Evolutionary conservation across 2,329 filamentous ascomycete genomes (phyloP).

Genomic region (Exophiala lecanii-corni): DNA sequence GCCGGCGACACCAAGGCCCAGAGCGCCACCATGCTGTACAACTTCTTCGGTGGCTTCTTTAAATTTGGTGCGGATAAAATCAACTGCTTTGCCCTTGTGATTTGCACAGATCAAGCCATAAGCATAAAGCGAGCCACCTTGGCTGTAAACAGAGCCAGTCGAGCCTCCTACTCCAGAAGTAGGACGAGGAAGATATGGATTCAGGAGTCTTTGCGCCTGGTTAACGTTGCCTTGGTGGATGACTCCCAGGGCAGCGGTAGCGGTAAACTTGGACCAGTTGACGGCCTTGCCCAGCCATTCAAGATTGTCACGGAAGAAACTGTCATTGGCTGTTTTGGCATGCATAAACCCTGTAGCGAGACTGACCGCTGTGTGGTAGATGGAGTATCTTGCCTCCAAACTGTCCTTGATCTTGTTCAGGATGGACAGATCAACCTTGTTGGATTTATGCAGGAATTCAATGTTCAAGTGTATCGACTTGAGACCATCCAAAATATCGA

Average conservation of each 20-base stretch:
- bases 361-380: conserved; percentile 95
- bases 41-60: conserved; percentile 62
- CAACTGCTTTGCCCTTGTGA: conserved; percentile 78
- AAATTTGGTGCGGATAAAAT: conserved; percentile 44
- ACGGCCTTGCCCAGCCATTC: conserved; percentile 98
- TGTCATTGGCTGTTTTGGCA: conserved; percentile 94
- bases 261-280: conserved; percentile 99
- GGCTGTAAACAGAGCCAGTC: conserved; percentile 85
- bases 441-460: conserved; percentile 94
- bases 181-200: conserved; percentile 84
- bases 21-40: conserved; percentile 91
- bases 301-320: conserved; percentile 96
- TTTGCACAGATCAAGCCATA: conserved; percentile 97
- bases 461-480: conserved; percentile 93
- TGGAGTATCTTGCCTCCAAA: conserved; percentile 91
- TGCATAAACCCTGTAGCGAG: conserved; percentile 99
- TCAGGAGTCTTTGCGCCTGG: conserved; percentile 86
- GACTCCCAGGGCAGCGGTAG: conserved; percentile 90
- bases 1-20: conserved; percentile 91
- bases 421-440: conserved; percentile 85
- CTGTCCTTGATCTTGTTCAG: conserved; percentile 96
- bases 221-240: conserved; percentile 94
- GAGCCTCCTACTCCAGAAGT: conserved; percentile 58
- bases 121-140: conserved; percentile 91
- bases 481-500: conserved; percentile 71